These are phyloP conservation scores for Leavenworthia alabamica DNA, from an alignment of 345 rosid genomes.

Conservation along the genomic window DNA sequence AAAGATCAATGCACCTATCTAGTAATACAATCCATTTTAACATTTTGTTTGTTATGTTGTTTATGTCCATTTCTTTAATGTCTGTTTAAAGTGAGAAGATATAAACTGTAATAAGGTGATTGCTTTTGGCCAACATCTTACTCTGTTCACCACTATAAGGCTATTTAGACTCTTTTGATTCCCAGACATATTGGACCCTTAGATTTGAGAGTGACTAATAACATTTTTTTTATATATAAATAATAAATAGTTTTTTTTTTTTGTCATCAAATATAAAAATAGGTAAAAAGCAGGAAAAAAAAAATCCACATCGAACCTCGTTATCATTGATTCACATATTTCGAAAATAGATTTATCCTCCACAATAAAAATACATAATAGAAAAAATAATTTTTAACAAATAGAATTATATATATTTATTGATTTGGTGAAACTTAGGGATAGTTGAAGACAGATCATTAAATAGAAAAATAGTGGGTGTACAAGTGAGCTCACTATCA, in stretches of 20 bases:
- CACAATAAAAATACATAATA: background rate
- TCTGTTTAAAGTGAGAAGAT: constrained; percentile 22
- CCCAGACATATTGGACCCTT: constrained; percentile 34
- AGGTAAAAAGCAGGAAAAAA: background rate
- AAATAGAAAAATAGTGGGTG: constrained; percentile 31
- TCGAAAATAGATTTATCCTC: background rate
- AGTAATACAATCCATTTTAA: background rate
- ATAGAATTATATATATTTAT: background rate
- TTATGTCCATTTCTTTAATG: constrained; percentile 17
- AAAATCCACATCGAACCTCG: background rate
- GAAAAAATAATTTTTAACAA: background rate
- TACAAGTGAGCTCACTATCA: constrained; percentile 41
- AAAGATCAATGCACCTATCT: background rate
- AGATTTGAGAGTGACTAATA: constrained; percentile 16
- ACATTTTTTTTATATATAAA: background rate
- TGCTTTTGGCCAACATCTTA: constrained; percentile 31
- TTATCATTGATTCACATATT: background rate
- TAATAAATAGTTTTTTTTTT: background rate
- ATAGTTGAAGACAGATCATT: constrained; percentile 32
- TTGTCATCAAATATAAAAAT: constrained; percentile 1
- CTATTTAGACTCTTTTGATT: constrained; percentile 32
- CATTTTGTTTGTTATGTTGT: constrained; percentile 5
- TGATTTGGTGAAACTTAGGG: constrained; percentile 22
- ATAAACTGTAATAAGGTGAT: constrained; percentile 24
- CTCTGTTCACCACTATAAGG: constrained; percentile 34